Evolutionary conservation across 345 rosid genomes (phyloP).

Genomic region (Linum usitatissimum): DNA sequence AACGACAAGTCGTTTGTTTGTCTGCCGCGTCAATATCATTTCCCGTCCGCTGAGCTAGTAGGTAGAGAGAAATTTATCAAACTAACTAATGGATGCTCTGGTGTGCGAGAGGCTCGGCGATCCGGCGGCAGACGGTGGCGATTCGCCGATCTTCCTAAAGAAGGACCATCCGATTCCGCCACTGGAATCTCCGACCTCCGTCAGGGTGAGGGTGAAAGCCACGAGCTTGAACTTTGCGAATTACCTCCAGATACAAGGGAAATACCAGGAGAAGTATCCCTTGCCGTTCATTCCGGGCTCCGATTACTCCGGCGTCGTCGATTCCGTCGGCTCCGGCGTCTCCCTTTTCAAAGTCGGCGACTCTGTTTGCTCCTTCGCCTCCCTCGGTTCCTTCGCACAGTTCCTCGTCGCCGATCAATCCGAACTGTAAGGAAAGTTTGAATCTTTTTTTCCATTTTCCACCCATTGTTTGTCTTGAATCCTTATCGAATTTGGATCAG

Average conservation of each 20-base stretch:
- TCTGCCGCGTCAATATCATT: background rate
- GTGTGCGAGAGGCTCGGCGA: conserved; percentile 66
- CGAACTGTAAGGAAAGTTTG: conserved; percentile 27
- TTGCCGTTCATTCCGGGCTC: conserved; percentile 91
- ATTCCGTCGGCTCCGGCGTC: conserved; percentile 53
- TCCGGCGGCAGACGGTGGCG: conserved; percentile 33
- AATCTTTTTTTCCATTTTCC: background rate
- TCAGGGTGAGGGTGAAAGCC: conserved; percentile 70
- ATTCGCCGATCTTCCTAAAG: conserved; percentile 36
- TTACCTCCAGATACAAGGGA: conserved; percentile 80
- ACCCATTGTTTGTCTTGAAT: background rate
- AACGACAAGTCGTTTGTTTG: too few species aligned
- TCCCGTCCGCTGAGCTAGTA: background rate
- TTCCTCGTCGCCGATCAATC: conserved; percentile 72
- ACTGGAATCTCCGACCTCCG: conserved; percentile 41
- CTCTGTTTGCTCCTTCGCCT: conserved; percentile 53
- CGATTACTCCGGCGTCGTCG: conserved; percentile 73
- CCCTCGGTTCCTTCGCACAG: conserved; percentile 71
- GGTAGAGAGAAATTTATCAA: background rate
- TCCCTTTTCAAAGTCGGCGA: conserved; percentile 64
- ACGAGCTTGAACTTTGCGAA: conserved; percentile 95
- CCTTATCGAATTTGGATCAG: conserved; percentile 16
- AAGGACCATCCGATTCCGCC: conserved; percentile 49
- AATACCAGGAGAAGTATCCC: conserved; percentile 73
- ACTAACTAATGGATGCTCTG: conserved; percentile 59